These are phyloP conservation scores for Blastomyces parvus DNA, from an alignment of 2,329 filamentous ascomycete species.

Conservation along the genomic window DNA sequence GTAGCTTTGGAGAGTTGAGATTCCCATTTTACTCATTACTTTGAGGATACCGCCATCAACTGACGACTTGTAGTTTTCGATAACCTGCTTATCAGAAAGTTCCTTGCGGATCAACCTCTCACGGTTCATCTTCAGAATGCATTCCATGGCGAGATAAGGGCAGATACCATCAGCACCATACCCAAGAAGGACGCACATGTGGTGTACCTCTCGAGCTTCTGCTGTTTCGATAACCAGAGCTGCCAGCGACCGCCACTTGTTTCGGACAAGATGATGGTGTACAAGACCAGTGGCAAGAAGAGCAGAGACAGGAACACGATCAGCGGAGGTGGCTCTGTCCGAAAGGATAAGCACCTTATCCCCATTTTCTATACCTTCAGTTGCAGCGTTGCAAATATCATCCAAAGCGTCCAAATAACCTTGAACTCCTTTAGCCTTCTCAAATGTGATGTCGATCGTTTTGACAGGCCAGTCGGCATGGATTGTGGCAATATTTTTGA, in stretches of 20 bases:
- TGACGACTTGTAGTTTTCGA: constrained; percentile 94
- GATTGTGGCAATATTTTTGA: constrained; percentile 65
- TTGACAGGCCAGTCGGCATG: constrained; percentile 78
- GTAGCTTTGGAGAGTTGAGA: constrained; percentile 90
- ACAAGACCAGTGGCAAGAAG: constrained; percentile 86
- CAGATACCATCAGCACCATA: constrained; percentile 93
- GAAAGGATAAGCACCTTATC: constrained; percentile 84
- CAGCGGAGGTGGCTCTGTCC: constrained; percentile 72
- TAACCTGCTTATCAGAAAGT: constrained; percentile 67
- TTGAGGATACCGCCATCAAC: constrained; percentile 94
- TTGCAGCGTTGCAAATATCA: constrained; percentile 74
- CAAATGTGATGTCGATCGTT: constrained; percentile 86
- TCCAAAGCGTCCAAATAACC: constrained; percentile 85
- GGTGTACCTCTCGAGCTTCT: constrained; percentile 92
- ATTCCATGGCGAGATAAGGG: constrained; percentile 92
- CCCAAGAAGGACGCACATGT: constrained; percentile 95
- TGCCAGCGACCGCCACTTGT: constrained; percentile 86
- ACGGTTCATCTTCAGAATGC: constrained; percentile 90
- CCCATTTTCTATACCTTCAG: constrained; percentile 69
- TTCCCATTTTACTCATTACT: constrained; percentile 99
- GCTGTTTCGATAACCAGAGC: constrained; percentile 85
- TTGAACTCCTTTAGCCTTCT: constrained; percentile 69
- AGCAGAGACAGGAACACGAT: constrained; percentile 76
- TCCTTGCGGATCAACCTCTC: constrained; percentile 90
- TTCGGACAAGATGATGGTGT: constrained; percentile 88